These are phyloP conservation scores for Amborella trichopoda DNA, from an alignment of 164 flowering plant genomes.

Conservation along the genomic window DNA sequence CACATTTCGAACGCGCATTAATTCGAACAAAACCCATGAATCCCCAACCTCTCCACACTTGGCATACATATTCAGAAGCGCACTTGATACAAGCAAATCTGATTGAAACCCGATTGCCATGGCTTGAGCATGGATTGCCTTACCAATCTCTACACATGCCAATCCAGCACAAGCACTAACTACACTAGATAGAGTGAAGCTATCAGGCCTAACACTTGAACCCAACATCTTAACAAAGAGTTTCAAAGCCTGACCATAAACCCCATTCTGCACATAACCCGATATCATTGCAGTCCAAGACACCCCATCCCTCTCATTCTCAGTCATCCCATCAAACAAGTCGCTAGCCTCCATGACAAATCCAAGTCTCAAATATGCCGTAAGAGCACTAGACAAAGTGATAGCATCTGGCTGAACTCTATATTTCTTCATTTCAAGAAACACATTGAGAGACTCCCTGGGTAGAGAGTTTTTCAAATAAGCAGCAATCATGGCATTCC, in stretches of 20 bases:
- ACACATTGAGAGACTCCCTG: slow-evolving; percentile 27
- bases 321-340: slow-evolving; percentile 20
- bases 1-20: slow-evolving; percentile 29
- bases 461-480: slow-evolving; percentile 28
- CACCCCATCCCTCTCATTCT: slow-evolving; percentile 19
- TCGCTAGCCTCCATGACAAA: slow-evolving; percentile 24
- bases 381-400: slow-evolving; percentile 35
- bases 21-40: slow-evolving; percentile 39
- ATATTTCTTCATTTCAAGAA: slow-evolving; percentile 19
- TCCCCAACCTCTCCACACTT: slow-evolving; percentile 57
- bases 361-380: slow-evolving; percentile 28
- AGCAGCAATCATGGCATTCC: slow-evolving; percentile 35
- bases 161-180: slow-evolving; percentile 38
- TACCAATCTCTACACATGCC: slow-evolving; percentile 34
- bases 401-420: slow-evolving; percentile 34
- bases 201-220: slow-evolving; percentile 30
- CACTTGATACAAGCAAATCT: slow-evolving; percentile 35
- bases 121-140: slow-evolving; percentile 28
- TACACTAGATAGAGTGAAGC: slow-evolving; percentile 29
- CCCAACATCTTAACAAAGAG: slow-evolving; percentile 37
- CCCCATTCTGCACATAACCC: slow-evolving; percentile 12
- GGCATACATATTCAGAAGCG: slow-evolving; percentile 62
- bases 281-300: slow-evolving; percentile 22
- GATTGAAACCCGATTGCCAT: slow-evolving; percentile 21
- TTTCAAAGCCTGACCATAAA: slow-evolving; percentile 9